These are phyloP conservation scores for Pulveroboletus sp. DNA, from an alignment of 768 basidiomycete species.

Conservation along the genomic window DNA sequence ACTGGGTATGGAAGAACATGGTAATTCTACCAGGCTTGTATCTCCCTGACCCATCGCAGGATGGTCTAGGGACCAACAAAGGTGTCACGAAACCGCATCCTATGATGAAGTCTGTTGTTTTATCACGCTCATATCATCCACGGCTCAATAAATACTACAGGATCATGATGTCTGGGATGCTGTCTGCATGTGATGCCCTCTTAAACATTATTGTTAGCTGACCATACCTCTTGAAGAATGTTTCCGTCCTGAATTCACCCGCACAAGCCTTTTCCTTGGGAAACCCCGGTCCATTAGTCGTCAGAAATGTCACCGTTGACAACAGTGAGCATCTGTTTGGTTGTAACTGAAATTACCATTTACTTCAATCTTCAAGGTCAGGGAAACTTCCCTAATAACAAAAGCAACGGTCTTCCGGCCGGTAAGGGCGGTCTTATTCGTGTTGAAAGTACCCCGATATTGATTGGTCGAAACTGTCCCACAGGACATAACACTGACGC, in stretches of 20 bases:
- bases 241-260: slow-evolving; percentile 41
- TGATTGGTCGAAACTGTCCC: no score
- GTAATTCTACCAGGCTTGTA: no score
- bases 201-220: not conserved
- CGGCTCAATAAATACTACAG: slow-evolving; percentile 18
- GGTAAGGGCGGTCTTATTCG: slow-evolving; percentile 26
- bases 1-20: no score
- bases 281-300: slow-evolving; percentile 33
- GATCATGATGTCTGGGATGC: slow-evolving; percentile 39
- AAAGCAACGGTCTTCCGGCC: slow-evolving; percentile 48
- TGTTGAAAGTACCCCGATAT: not conserved
- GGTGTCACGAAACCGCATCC: slow-evolving; percentile 29
- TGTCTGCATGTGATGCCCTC: slow-evolving; percentile 27
- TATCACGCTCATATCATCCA: not conserved
- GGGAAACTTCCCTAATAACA: slow-evolving; percentile 50
- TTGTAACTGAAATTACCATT: not conserved
- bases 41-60: slow-evolving; percentile 18
- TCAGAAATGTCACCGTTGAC: slow-evolving; percentile 51
- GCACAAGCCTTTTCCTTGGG: slow-evolving; percentile 30
- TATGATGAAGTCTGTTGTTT: slow-evolving; percentile 38
- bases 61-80: slow-evolving; percentile 19
- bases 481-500: slow-evolving; percentile 50
- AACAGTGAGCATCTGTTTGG: slow-evolving; percentile 43
- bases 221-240: slow-evolving; percentile 24
- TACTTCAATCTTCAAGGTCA: slow-evolving; percentile 38